phyloP scores from a whole-genome alignment of 495 filamentous ascomycete genomes.

The Penicillium samsonianum region DNA sequence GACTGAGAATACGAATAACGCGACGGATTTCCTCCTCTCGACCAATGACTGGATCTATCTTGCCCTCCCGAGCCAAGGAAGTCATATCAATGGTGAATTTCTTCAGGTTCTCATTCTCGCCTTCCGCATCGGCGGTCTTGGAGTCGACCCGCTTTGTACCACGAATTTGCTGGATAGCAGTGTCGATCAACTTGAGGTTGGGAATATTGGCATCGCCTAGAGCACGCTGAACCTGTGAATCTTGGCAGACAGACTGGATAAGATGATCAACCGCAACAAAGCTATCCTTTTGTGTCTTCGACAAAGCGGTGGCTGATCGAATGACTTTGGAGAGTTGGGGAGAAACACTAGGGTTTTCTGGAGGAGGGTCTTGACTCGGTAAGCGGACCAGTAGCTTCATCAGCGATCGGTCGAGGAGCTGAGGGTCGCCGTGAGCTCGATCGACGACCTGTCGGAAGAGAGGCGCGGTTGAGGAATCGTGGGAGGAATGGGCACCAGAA shows the following conservation, averaged over 20 bases:
- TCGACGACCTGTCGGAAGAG: slow-evolving; percentile 94
- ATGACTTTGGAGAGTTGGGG: slow-evolving; percentile 80
- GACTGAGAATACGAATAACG: slow-evolving; percentile 88
- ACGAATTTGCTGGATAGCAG: slow-evolving; percentile 82
- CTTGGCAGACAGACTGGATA: slow-evolving; percentile 79
- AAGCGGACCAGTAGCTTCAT: slow-evolving; percentile 90
- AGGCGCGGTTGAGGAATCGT: slow-evolving; percentile 57
- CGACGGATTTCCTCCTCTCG: slow-evolving; percentile 95
- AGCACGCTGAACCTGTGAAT: slow-evolving; percentile 67
- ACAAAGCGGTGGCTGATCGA: slow-evolving; percentile 80
- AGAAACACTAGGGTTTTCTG: slow-evolving; percentile 78
- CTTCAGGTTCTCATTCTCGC: slow-evolving; percentile 89
- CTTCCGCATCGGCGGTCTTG: slow-evolving; percentile 87
- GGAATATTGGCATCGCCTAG: slow-evolving; percentile 88
- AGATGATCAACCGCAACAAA: slow-evolving; percentile 94
- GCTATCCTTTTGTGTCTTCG: slow-evolving; percentile 93
- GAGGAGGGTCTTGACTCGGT: slow-evolving; percentile 91
- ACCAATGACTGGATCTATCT: slow-evolving; percentile 97
- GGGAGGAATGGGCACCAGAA: slow-evolving; percentile 56
- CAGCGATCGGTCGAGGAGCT: slow-evolving; percentile 79
- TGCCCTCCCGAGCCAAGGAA: slow-evolving; percentile 86
- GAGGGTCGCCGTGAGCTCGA: slow-evolving; percentile 87
- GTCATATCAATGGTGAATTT: slow-evolving; percentile 99
- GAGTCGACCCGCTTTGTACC: slow-evolving; percentile 91
- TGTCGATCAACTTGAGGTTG: slow-evolving; percentile 85